phyloP scores from a whole-genome alignment of 2,329 filamentous ascomycete species.

The Colletotrichum costaricense region DNA sequence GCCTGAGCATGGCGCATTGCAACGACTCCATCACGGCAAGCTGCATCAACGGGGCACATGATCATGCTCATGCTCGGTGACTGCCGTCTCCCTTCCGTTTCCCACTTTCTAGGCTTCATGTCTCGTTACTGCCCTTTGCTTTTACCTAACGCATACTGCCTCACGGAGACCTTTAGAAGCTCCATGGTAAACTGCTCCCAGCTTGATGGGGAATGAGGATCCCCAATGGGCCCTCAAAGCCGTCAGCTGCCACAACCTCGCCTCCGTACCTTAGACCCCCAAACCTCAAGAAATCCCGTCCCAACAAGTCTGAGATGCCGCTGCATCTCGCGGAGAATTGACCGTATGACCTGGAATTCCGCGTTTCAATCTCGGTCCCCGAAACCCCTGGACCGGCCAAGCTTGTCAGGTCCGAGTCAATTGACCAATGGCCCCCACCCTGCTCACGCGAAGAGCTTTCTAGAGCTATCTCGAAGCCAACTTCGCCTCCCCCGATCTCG shows the following conservation, averaged over 20 bases:
- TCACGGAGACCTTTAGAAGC: background rate
- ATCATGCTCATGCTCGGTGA: constrained; percentile 25
- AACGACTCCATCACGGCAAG: constrained; percentile 24
- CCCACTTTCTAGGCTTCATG: background rate
- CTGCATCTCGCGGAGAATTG: constrained; percentile 2
- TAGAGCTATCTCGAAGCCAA: constrained; percentile 23
- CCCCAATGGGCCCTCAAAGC: constrained; percentile 9
- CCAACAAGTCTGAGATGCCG: constrained; percentile 25
- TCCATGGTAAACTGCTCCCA: background rate
- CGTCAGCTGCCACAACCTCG: constrained; percentile 6
- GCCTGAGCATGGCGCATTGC: constrained; percentile 14
- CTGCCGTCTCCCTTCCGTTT: background rate
- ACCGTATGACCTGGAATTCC: constrained; percentile 18
- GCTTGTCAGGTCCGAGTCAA: constrained; percentile 1
- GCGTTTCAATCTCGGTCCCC: constrained; percentile 20
- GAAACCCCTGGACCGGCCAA: constrained; percentile 23
- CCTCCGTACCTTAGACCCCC: background rate
- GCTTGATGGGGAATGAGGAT: constrained; percentile 5
- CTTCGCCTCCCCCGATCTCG: constrained; percentile 6
- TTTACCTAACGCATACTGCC: constrained; percentile 7
- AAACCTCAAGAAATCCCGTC: background rate
- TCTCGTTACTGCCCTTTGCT: background rate
- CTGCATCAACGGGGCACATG: constrained; percentile 20
- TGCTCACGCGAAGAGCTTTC: constrained; percentile 22
- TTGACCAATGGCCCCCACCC: constrained; percentile 30